phyloP scores from a whole-genome alignment of 2,329 filamentous ascomycete genomes.

The Sporothrix inflata region DNA sequence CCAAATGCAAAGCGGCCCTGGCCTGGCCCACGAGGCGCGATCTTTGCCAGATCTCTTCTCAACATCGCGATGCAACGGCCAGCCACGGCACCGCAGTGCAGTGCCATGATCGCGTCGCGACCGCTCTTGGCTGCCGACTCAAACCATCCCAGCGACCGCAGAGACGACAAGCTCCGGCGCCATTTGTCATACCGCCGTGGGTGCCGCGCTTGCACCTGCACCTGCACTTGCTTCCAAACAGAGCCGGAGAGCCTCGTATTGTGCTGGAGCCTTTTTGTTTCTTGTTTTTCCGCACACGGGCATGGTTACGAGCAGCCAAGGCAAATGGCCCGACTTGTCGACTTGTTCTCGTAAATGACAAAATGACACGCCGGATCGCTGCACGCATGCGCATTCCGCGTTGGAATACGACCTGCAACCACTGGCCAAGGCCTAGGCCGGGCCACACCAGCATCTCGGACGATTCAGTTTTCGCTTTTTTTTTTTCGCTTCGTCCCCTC shows the following conservation, averaged over 20 bases:
- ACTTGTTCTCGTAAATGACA: neutral
- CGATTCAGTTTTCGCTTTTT: neutral
- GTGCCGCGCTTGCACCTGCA: neutral
- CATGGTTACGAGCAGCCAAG: neutral
- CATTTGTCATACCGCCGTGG: neutral
- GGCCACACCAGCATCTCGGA: neutral
- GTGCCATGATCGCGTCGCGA: too few relatives aligned
- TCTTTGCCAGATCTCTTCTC: neutral
- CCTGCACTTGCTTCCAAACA: neutral
- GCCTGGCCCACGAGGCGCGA: neutral
- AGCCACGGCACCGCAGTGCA: neutral
- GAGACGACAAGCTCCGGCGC: neutral
- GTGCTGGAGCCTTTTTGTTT: neutral
- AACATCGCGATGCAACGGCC: neutral
- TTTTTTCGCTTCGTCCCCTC: neutral
- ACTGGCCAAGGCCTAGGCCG: neutral
- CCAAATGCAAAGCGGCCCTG: neutral
- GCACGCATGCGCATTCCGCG: neutral
- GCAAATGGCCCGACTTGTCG: neutral
- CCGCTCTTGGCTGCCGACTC: too few relatives aligned
- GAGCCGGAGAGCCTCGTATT: neutral
- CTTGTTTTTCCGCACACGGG: neutral
- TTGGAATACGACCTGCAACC: neutral
- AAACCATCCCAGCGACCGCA: neutral
- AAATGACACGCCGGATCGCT: neutral